phyloP scores from a whole-genome alignment of 2,329 filamentous ascomycete species.

The Botrytis tulipae region DNA sequence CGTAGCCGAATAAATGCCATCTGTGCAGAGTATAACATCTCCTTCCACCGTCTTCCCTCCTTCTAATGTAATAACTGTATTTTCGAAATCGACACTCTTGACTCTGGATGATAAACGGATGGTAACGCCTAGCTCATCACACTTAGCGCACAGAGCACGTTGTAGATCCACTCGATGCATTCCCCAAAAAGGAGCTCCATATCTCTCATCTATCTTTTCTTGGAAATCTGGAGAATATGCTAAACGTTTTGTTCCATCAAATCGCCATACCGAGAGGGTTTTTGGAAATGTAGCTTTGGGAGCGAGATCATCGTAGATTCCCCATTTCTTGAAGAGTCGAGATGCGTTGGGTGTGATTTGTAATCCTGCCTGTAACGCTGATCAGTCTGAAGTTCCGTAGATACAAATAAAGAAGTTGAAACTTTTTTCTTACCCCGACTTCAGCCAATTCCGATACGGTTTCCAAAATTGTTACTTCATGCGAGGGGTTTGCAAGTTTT shows the following conservation, averaged over 20 bases:
- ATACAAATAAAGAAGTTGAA: not conserved
- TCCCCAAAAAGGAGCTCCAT: constrained; percentile 43
- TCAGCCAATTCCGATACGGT: constrained; percentile 43
- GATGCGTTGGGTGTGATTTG: constrained; percentile 38
- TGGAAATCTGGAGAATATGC: constrained; percentile 32
- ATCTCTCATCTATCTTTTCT: constrained; percentile 28
- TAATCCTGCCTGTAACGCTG: constrained; percentile 31
- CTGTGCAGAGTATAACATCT: constrained; percentile 61
- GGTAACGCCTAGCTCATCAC: constrained; percentile 41
- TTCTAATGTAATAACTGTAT: constrained; percentile 27
- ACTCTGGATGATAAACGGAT: constrained; percentile 44
- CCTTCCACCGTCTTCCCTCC: constrained; percentile 41
- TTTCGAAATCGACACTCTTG: constrained; percentile 29
- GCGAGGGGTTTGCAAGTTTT: constrained; percentile 38
- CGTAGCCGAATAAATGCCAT: constrained; percentile 62
- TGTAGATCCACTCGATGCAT: constrained; percentile 51
- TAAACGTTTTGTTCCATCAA: constrained; percentile 45
- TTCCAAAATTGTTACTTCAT: constrained; percentile 46
- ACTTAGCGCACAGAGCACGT: constrained; percentile 43
- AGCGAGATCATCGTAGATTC: constrained; percentile 30
- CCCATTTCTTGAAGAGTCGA: constrained; percentile 36
- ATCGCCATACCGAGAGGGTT: constrained; percentile 52
- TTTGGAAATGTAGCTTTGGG: constrained; percentile 43
- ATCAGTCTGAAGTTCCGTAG: not conserved
- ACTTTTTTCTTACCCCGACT: constrained; percentile 36